Percentiles rank a stretch among this genome's conserved stretches.
These are phyloP conservation scores for Aspergillus piperis DNA, from an alignment of 2,329 filamentous ascomycete genomes.

Conservation along the genomic window DNA sequence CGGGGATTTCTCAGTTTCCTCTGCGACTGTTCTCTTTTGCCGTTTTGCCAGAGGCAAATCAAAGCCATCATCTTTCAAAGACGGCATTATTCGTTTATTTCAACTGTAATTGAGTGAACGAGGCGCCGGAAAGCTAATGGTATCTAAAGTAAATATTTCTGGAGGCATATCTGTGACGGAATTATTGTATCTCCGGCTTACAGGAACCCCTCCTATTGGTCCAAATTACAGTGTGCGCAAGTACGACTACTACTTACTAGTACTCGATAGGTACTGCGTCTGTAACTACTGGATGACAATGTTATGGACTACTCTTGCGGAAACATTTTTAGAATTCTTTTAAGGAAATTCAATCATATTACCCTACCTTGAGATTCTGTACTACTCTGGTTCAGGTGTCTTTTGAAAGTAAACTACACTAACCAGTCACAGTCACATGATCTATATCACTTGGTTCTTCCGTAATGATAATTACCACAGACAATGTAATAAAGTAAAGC, in stretches of 20 bases:
- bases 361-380: too few species aligned
- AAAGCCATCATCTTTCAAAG: conserved; percentile 52
- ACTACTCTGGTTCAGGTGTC: too few species aligned
- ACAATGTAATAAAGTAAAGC: too few species aligned
- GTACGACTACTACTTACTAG: neutral
- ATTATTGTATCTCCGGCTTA: conserved; percentile 4
- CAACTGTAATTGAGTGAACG: neutral
- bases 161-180: neutral
- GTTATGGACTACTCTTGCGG: too few species aligned
- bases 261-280: too few species aligned
- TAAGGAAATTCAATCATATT: too few species aligned
- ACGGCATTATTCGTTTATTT: conserved; percentile 46
- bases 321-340: too few species aligned
- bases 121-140: neutral
- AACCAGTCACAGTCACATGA: too few species aligned
- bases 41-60: conserved; percentile 72
- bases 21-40: conserved; percentile 59
- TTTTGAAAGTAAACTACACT: too few species aligned
- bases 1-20: conserved; percentile 45
- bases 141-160: neutral
- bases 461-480: too few species aligned
- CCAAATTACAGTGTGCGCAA: neutral
- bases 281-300: neutral
- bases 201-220: neutral
- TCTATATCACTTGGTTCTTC: too few species aligned